phyloP scores from a whole-genome alignment of 768 basidiomycete species.

The Tulasnella calospora region DNA sequence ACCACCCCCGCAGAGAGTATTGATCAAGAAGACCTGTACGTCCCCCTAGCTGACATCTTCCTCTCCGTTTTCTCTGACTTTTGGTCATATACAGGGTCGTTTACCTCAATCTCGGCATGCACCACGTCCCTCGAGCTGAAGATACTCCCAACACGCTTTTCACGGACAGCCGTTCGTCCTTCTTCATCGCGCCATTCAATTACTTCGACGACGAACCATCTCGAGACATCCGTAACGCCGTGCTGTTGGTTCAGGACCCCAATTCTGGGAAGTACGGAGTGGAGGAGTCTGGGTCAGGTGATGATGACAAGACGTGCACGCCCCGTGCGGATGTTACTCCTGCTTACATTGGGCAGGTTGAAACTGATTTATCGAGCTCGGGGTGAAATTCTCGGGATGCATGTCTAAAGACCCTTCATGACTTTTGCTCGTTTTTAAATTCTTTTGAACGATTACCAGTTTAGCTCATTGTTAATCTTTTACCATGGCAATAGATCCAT shows the following conservation, averaged over 20 bases:
- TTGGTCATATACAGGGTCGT: neutral
- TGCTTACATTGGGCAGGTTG: neutral
- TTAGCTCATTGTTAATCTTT: no score
- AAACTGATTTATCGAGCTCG: neutral
- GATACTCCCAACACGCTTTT: slow-evolving; percentile 18
- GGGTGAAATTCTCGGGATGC: neutral
- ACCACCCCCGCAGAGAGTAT: neutral
- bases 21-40: slow-evolving; percentile 6
- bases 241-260: neutral
- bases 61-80: neutral
- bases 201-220: slow-evolving; percentile 10
- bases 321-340: neutral
- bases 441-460: no score
- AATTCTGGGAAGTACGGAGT: neutral
- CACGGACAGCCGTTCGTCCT: slow-evolving; percentile 4
- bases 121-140: slow-evolving; percentile 11
- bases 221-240: slow-evolving; percentile 1
- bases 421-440: no score
- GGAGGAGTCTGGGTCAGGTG: neutral
- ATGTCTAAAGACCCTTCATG: no score
- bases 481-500: no score
- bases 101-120: slow-evolving; percentile 7
- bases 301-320: neutral
- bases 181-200: slow-evolving; percentile 3
- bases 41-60: neutral